These are phyloP conservation scores for sweet orange (Citrus sinensis) DNA, from an alignment of 345 rosid species.

Conservation along the genomic window DNA sequence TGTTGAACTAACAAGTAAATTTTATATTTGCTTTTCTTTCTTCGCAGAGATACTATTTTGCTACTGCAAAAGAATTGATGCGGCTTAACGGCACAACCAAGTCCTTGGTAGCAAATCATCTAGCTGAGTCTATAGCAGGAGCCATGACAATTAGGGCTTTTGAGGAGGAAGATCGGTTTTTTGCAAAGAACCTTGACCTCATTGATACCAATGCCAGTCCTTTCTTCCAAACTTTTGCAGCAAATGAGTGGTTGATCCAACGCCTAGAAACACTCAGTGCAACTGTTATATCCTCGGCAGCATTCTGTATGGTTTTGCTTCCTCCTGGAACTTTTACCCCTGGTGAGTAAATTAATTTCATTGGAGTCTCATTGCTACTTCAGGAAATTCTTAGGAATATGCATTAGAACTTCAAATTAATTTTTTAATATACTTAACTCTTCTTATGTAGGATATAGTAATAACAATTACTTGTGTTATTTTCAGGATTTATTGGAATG, in stretches of 20 bases:
- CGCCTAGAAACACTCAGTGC: constrained; percentile 81
- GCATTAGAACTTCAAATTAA: not conserved
- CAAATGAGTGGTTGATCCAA: constrained; percentile 92
- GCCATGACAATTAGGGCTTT: constrained; percentile 88
- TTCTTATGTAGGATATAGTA: not conserved
- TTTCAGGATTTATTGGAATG: constrained; percentile 93
- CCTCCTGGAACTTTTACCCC: constrained; percentile 90
- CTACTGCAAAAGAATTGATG: constrained; percentile 88
- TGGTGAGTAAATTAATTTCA: constrained; percentile 38
- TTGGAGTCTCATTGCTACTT: not conserved
- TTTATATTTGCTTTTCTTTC: not conserved
- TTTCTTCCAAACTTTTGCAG: constrained; percentile 82
- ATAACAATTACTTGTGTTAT: not conserved
- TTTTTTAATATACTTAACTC: not conserved
- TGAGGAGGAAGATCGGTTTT: constrained; percentile 83
- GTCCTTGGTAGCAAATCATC: constrained; percentile 86
- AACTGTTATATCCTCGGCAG: constrained; percentile 70
- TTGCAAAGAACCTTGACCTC: constrained; percentile 62
- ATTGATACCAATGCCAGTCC: constrained; percentile 86
- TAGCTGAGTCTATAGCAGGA: constrained; percentile 92
- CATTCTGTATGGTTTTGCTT: constrained; percentile 90
- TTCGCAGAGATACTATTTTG: constrained; percentile 69
- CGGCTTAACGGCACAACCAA: constrained; percentile 87
- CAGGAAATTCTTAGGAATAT: not conserved
- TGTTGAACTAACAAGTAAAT: not conserved